Percentiles rank a stretch among this genome's conserved stretches.
phyloP scores from a whole-genome alignment of 2,329 filamentous ascomycete genomes.

The Penicillium verrucosum region DNA sequence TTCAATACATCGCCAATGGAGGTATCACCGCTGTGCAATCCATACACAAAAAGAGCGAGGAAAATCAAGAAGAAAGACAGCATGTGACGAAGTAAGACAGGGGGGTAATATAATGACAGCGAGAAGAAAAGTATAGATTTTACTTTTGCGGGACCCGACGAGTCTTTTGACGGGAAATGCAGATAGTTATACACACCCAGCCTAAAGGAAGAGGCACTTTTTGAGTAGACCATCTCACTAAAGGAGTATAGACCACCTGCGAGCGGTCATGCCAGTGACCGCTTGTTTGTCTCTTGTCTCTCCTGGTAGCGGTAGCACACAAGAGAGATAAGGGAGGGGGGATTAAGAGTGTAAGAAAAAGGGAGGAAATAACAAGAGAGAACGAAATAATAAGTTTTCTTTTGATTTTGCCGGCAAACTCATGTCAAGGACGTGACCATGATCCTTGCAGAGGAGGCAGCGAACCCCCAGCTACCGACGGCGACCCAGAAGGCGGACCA shows the following conservation, averaged over 20 bases:
- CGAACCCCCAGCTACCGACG: slow-evolving; percentile 16
- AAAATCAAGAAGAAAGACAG: background rate
- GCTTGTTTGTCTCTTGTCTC: slow-evolving; percentile 6
- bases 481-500: slow-evolving; percentile 9
- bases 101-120: background rate
- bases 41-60: background rate
- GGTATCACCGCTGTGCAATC: slow-evolving; percentile 18
- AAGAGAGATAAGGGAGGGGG: background rate
- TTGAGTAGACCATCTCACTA: background rate
- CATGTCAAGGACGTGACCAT: slow-evolving; percentile 18
- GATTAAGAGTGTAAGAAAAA: slow-evolving; percentile 9
- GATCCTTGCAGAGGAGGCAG: slow-evolving; percentile 22
- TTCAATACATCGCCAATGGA: slow-evolving; percentile 15
- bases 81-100: background rate
- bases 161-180: background rate
- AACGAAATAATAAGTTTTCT: slow-evolving; percentile 4
- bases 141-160: background rate
- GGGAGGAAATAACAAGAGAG: slow-evolving; percentile 10
- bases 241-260: slow-evolving; percentile 6
- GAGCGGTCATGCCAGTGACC: slow-evolving; percentile 19
- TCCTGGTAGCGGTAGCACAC: background rate
- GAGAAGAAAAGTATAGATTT: background rate
- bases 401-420: background rate
- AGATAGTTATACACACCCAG: slow-evolving; percentile 16
- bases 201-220: slow-evolving; percentile 1